Evolutionary conservation across 768 basidiomycete species (phyloP), one percentile per base, ranked within the genome.

Genomic region (Tylopilus rubrobrunneus): DNA sequence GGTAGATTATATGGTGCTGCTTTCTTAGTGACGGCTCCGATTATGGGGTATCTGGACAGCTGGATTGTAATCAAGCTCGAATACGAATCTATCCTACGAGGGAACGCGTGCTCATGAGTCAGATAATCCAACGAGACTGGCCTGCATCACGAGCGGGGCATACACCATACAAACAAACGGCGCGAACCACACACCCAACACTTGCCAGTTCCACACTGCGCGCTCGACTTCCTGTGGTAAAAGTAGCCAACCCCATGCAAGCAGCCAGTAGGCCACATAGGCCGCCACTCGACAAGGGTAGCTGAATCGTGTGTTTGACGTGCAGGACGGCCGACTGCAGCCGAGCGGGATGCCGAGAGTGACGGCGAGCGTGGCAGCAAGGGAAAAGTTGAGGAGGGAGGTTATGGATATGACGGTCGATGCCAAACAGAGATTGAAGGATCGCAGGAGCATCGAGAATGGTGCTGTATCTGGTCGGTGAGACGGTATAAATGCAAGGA

Each of bases 381-480:
- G 84, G 8, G 91, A 92, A 71, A 96, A 96, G 69, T 98, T 97
- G 67, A 97, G 83, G 55, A 97, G 85, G 15, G 92, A 87, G 28
- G 84, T 85, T 36, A 91, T 83, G 12, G 85, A 93, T 57, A 97
- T 87, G 47, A 93, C 79, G 1, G 89, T 87, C 4, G 96, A 96
- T 23, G 91, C 82, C 44, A 89, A 71, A 67, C 94, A 90, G 27
- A 95, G 81, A 61, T 87, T 88, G 56, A 92, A 74, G 0, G 87
- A 75, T 59, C 89, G 85, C 40, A 95, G 73, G 17, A 88, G 71
- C 17, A 70, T 64, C 17, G 76, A 79, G 34, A 73, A 66, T 21
- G 75, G 76, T 48, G 76, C 76, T 14, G 56, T 55, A 39, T 67
- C 71, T 21, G 65, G 49, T 33, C 55, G 43, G 12, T 64, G 54